Base-by-base conservation (phyloP, 768 basidiomycete genomes). In the Phaeolepiota aurea region DNA sequence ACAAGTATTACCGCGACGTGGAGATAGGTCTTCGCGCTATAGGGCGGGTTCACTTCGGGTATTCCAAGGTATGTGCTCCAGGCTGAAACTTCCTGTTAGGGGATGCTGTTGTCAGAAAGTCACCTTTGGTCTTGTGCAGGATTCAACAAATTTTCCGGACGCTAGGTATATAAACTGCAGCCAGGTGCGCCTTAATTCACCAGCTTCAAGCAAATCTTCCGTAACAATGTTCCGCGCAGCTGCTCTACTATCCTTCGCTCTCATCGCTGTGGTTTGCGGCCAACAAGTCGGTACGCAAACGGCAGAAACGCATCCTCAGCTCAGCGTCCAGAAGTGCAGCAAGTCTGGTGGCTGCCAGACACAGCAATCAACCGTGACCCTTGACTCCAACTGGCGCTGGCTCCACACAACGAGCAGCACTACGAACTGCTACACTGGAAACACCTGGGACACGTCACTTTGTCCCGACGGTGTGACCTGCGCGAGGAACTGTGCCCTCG, bases 351-450 rank as follows among this genome's bases (percentile, higher is more conserved):
- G 53, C 15, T 72, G 71, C 63, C 54, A 54, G 4, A 61, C 58
- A 10, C 49, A 51, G 12, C 40, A 50, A 18, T 34, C 41, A 15
- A 34, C 52, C n/a, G 62, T 76, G 46, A 65, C 65, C 12, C 63
- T 76, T 50, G 73, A 75, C 53, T 44, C 66, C 43, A 74, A 75
- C 62, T 76, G 72, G 72, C 71, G 74, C 34, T 75, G 71, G 71
- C 47, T 66, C 12, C 68, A 72, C 54, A 50, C 48, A 25, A 57
- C 54, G 43, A 48, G 48, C 43, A 48, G 55, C 20, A 50, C 61
- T 59, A 63, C 54, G 40, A 66, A 68, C 54, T 68, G 76, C 54
- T 76, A 77, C 65, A 75, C 69, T 44, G 76, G 76, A 31, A 76
- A 78, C 62, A 55, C 58, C 9, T 79, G 73, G 72, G 62, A 77